These are phyloP conservation scores for Psilocybe subaeruginosa DNA, from an alignment of 768 basidiomycete genomes.

Conservation along the genomic window DNA sequence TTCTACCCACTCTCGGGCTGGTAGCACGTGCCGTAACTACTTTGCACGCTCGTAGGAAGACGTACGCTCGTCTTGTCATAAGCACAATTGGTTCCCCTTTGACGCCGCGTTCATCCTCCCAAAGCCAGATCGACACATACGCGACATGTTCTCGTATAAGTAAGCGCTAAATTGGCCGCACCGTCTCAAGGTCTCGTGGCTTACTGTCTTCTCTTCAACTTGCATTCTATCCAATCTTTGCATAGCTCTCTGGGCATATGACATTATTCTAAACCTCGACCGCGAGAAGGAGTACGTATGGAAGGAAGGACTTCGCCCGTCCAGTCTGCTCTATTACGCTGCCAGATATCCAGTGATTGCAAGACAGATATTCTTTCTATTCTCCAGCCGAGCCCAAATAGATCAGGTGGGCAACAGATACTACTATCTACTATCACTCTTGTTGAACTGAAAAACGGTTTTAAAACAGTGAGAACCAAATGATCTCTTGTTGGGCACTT, in stretches of 20 bases:
- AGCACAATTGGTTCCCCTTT: background rate
- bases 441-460: background rate
- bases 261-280: conserved; percentile 4
- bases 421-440: background rate
- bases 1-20: background rate
- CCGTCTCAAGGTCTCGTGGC: no score
- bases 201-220: background rate
- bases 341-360: background rate
- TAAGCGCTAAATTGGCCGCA: background rate
- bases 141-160: background rate
- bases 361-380: background rate
- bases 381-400: background rate
- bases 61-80: background rate
- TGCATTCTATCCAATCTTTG: background rate
- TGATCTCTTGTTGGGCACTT: background rate
- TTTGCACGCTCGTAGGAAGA: background rate
- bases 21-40: background rate
- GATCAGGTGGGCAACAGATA: background rate
- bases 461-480: background rate
- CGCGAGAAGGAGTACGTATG: background rate
- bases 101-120: background rate
- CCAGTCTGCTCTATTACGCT: conserved; percentile 1
- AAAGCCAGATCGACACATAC: background rate
- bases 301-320: conserved; percentile 1
- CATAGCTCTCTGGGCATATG: conserved; percentile 1